A percentile compares a stretch with the other conserved stretches of the same genome.
Conservation (phyloP, 169 alveolate species). For the Babesia ovata region DNA sequence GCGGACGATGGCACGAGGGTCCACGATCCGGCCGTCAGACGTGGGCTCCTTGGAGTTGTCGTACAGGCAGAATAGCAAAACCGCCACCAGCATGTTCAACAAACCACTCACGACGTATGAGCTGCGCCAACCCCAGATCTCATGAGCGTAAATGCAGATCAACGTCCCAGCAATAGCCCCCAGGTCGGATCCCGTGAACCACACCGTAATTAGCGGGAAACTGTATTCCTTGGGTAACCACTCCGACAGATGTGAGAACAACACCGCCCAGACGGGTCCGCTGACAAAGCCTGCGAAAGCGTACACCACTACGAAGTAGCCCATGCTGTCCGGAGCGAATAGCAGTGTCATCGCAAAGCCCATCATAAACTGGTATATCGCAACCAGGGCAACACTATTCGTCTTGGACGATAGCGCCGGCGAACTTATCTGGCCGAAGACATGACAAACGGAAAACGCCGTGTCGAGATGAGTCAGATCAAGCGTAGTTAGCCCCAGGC, state of each 20-base stretch:
- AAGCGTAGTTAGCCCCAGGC: slow-evolving; percentile 29
- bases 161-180: slow-evolving; percentile 39
- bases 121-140: slow-evolving; percentile 46
- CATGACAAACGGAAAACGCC: slow-evolving; percentile 24
- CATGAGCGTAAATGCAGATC: slow-evolving; percentile 50
- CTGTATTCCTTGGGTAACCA: slow-evolving; percentile 66
- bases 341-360: slow-evolving; percentile 31
- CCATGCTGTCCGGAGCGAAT: slow-evolving; percentile 1
- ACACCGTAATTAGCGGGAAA: slow-evolving; percentile 36
- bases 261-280: slow-evolving; percentile 39
- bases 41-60: slow-evolving; percentile 23
- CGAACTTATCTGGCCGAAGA: slow-evolving; percentile 52
- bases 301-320: slow-evolving; percentile 33
- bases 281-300: slow-evolving; percentile 58
- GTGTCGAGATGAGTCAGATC: slow-evolving; percentile 59
- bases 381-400: slow-evolving; percentile 14
- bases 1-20: slow-evolving; percentile 26
- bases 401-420: slow-evolving; percentile 42
- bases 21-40: slow-evolving; percentile 17
- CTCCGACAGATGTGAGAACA: slow-evolving; percentile 41
- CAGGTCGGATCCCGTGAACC: slow-evolving; percentile 54
- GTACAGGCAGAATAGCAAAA: slow-evolving; percentile 36
- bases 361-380: slow-evolving; percentile 43
- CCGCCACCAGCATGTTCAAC: slow-evolving; percentile 27
- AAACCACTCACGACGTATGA: slow-evolving; percentile 49